These are phyloP conservation scores for Yamadazyma endophytica DNA, from an alignment of 805 yeast species.

Conservation along the genomic window DNA sequence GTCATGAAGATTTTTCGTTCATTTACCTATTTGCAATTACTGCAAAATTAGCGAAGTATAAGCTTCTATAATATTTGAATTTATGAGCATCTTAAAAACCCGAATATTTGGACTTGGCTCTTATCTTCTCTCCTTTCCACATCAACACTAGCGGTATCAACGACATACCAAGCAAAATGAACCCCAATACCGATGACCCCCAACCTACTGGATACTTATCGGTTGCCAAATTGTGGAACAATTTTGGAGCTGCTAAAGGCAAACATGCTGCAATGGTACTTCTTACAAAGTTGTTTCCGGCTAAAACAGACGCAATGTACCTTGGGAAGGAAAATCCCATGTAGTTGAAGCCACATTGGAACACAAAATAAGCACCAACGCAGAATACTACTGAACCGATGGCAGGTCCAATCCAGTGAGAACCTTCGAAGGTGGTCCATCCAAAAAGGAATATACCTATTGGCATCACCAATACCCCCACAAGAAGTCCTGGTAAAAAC, in stretches of 20 bases:
- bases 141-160: constrained; percentile 35
- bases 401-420: constrained; percentile 47
- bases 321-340: constrained; percentile 44
- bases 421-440: constrained; percentile 36
- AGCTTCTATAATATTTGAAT: too few species aligned
- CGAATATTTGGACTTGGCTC: too few species aligned
- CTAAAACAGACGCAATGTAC: constrained; percentile 52
- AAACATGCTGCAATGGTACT: constrained; percentile 50
- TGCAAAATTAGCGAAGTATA: too few species aligned
- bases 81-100: too few species aligned
- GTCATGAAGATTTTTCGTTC: too few species aligned
- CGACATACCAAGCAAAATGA: constrained; percentile 39
- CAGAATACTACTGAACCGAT: constrained; percentile 38
- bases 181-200: constrained; percentile 51
- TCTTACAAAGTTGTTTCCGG: constrained; percentile 47
- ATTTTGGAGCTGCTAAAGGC: constrained; percentile 57
- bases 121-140: constrained; percentile 3
- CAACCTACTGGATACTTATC: constrained; percentile 51
- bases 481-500: constrained; percentile 32
- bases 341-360: constrained; percentile 48
- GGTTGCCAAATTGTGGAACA: constrained; percentile 49
- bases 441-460: constrained; percentile 41
- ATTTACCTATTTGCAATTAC: too few species aligned
- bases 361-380: constrained; percentile 36
- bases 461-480: constrained; percentile 38